Base-by-base conservation (phyloP, 768 basidiomycete species). In the Lactarius sp. region DNA sequence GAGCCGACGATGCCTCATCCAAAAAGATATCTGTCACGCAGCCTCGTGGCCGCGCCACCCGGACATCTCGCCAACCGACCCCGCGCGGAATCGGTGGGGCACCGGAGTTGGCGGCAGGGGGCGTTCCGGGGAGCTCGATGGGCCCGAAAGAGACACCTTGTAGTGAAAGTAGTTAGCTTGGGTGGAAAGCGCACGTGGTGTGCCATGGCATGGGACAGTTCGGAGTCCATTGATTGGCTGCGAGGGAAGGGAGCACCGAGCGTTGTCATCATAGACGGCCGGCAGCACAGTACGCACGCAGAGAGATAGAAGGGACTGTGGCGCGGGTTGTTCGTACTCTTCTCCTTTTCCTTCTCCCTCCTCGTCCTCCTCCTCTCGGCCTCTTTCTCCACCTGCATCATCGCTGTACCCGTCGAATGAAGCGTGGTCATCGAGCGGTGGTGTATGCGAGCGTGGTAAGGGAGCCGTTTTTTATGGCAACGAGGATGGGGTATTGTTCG, bases 171-270 rank as follows among this genome's bases (percentile, higher is more conserved):
- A 60, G 12, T 53, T 59, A 52, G 44, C 16, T 36, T 34, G 8
- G 42, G 33, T 14, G 75, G 71, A 58, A 81, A 82, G 31, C 74
- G 78, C n/a, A 82, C 78, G 61, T 74, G 80, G 39, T 74, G 75
- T 55, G 62, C 72, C 27, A 70, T 69, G 37, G 44, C 46, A 13
- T 50, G 27, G 36, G 44, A 13, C 18, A 85, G 83, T 36, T 84
- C 75, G 13, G 84, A 75, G n/a, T 20, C 59, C 59, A 60, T 60
- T 16, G 88, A 88, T 0, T 83, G 80, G 0, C 90, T 89, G 10
- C 88, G 84, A 5, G 88, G 83, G 70, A 85, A 89, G 13, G 92
- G 81, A 1, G 90, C 82, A 10, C 90, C 90, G 22, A 90, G 90
- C 90, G 92, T 92, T 1, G 84, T 85, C 0, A 80, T 69, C 3